These are phyloP conservation scores for Cucurbita pepo DNA, from an alignment of 306 rosid genomes.

Conservation along the genomic window DNA sequence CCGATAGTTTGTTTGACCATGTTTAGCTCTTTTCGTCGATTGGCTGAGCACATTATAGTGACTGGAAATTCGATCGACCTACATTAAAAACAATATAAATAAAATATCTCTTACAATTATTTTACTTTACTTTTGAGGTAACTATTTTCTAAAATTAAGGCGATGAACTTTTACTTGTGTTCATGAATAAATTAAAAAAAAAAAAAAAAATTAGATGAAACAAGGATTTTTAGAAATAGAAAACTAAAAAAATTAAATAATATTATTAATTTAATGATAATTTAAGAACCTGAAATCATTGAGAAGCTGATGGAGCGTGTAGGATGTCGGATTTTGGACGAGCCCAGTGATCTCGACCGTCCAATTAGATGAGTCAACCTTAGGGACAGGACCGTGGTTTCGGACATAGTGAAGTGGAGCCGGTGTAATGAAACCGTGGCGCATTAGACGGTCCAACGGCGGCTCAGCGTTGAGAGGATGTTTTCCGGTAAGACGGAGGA, in stretches of 20 bases:
- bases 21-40: conserved; percentile 70
- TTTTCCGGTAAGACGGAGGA: conserved; percentile 20
- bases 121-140: too few relatives aligned
- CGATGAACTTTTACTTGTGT: too few relatives aligned
- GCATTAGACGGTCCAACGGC: neutral
- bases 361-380: conserved; percentile 15
- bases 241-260: too few relatives aligned
- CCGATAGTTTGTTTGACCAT: conserved; percentile 64
- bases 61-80: conserved; percentile 31
- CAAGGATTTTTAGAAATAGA: too few relatives aligned
- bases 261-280: too few relatives aligned
- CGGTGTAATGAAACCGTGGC: neutral
- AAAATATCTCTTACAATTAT: neutral
- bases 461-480: neutral
- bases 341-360: conserved; percentile 54
- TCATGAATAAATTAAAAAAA: too few relatives aligned
- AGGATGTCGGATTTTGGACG: conserved; percentile 25
- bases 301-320: conserved; percentile 41
- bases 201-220: too few relatives aligned
- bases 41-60: conserved; percentile 57
- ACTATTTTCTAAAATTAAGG: too few relatives aligned
- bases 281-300: conserved; percentile 17
- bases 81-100: neutral
- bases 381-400: neutral
- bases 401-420: neutral